phyloP scores from a whole-genome alignment of 805 yeast genomes.

The Saccharomycopsis fibuligera region DNA sequence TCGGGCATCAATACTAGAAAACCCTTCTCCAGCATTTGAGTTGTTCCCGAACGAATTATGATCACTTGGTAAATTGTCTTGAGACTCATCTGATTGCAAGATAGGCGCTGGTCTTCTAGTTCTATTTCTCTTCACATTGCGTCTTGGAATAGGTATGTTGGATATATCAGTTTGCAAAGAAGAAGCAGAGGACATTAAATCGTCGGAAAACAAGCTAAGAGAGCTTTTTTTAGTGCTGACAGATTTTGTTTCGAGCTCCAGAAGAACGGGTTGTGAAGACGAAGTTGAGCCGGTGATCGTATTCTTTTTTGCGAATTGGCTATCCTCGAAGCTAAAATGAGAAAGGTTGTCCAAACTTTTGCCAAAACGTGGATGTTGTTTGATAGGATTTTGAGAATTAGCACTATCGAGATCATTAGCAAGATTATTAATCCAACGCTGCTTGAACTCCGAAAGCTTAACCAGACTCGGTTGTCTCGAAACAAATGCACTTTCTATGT shows the following conservation, averaged over 20 bases:
- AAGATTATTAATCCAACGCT: background rate
- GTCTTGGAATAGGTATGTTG: slow-evolving; percentile 5
- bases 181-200: background rate
- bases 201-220: background rate
- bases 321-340: background rate
- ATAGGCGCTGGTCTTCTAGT: slow-evolving; percentile 5
- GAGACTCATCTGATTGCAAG: background rate
- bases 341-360: slow-evolving; percentile 1
- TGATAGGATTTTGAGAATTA: background rate
- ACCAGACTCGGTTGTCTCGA: too few relatives aligned
- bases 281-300: too few relatives aligned
- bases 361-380: too few relatives aligned
- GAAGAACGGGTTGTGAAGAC: too few relatives aligned
- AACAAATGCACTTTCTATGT: too few relatives aligned
- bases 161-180: background rate
- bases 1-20: too few relatives aligned
- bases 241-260: background rate
- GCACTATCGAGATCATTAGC: background rate
- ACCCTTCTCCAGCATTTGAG: too few relatives aligned
- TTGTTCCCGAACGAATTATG: too few relatives aligned
- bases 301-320: too few relatives aligned
- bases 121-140: slow-evolving; percentile 9
- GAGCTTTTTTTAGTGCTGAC: background rate
- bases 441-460: background rate
- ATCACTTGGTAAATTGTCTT: too few relatives aligned